These are phyloP conservation scores for Talaromyces sp. DNA, from an alignment of 2,329 filamentous ascomycete genomes.

Conservation along the genomic window DNA sequence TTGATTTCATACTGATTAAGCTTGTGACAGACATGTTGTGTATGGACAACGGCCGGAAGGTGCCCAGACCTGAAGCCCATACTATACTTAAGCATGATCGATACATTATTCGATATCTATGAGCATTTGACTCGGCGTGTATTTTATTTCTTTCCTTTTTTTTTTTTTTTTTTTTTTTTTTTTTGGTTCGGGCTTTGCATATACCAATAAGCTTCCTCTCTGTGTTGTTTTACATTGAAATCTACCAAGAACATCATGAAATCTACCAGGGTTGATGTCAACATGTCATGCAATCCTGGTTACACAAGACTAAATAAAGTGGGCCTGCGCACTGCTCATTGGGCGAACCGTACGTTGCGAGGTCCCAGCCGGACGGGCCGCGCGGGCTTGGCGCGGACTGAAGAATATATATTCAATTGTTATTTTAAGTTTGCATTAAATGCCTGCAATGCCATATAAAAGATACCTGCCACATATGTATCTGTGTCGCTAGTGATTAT, in stretches of 20 bases:
- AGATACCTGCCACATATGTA: too few relatives aligned
- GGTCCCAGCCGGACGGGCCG: too few relatives aligned
- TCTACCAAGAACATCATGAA: too few relatives aligned
- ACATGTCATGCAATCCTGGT: neutral
- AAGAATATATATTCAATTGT: neutral
- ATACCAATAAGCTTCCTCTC: too few relatives aligned
- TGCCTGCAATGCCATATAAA: too few relatives aligned
- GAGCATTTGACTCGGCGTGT: neutral
- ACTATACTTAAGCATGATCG: neutral
- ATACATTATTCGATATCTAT: neutral
- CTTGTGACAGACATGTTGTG: slow-evolving; percentile 2
- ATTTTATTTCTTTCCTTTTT: neutral
- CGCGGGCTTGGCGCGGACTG: neutral
- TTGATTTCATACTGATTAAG: neutral
- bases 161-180: too few relatives aligned
- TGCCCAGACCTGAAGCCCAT: neutral
- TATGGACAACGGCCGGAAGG: slow-evolving; percentile 8
- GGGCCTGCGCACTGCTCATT: neutral
- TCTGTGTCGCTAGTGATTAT: too few relatives aligned
- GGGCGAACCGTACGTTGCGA: neutral
- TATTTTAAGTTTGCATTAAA: too few relatives aligned
- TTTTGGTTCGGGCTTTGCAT: too few relatives aligned
- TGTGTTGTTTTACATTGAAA: too few relatives aligned
- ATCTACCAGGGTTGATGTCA: too few relatives aligned
- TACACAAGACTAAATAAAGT: neutral